A percentile compares a stretch with the other conserved stretches of the same genome.
Evolutionary conservation across 257 asterid genomes (phyloP).

Genomic region (Dorcoceras hygrometricum): DNA sequence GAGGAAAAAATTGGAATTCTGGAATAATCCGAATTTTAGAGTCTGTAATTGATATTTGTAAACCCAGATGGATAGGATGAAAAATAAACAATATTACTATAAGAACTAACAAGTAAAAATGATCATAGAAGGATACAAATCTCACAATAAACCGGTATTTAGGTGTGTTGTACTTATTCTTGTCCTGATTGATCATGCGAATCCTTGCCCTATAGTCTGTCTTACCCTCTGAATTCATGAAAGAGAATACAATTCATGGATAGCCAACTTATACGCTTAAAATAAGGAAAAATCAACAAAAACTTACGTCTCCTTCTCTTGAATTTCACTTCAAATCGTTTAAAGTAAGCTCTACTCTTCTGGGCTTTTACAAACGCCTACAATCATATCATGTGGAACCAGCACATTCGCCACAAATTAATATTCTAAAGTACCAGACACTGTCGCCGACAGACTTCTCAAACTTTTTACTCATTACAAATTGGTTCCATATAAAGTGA

Average conservation of each 20-base stretch:
- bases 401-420: neutral
- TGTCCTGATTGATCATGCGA: constrained; percentile 81
- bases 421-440: neutral
- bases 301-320: constrained; percentile 69
- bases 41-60: neutral
- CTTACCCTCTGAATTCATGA: constrained; percentile 58
- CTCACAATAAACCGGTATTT: constrained; percentile 75
- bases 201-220: constrained; percentile 84
- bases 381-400: neutral
- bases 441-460: neutral
- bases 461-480: no score
- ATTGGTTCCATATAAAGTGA: no score
- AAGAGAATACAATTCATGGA: neutral
- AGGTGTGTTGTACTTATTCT: constrained; percentile 80
- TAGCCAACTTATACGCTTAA: neutral
- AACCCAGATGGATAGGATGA: neutral
- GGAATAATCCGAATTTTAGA: neutral
- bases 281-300: neutral
- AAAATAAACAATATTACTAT: neutral
- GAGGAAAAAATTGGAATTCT: neutral
- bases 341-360: constrained; percentile 56
- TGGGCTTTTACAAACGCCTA: constrained; percentile 60
- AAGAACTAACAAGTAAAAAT: neutral
- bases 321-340: constrained; percentile 69
- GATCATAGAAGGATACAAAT: constrained; percentile 49